Evolutionary conservation across 805 yeast species (phyloP).

Genomic region (Wickerhamiella bombiphila): DNA sequence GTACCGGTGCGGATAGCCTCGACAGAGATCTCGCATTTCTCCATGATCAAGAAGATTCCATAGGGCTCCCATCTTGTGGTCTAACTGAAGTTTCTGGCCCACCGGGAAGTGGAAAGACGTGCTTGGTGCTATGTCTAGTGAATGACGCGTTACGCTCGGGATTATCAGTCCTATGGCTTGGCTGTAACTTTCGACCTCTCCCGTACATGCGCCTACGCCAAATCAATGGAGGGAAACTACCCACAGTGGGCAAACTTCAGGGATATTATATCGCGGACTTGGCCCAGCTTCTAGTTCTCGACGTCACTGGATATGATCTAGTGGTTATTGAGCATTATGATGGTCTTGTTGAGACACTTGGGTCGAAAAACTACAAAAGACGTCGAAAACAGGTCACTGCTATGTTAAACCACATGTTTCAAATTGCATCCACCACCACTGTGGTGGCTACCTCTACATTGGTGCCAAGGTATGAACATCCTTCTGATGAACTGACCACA

Average conservation of each 20-base stretch:
- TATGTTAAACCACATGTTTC: not conserved
- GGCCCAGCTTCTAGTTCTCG: constrained; percentile 13
- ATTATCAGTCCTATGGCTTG: constrained; percentile 16
- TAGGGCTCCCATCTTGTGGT: constrained; percentile 8
- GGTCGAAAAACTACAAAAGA: constrained; percentile 1
- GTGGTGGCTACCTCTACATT: constrained; percentile 3
- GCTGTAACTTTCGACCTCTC: constrained; percentile 12
- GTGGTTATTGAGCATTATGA: constrained; percentile 16
- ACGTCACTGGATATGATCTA: constrained; percentile 20
- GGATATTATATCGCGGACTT: constrained; percentile 4
- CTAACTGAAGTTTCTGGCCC: constrained; percentile 20
- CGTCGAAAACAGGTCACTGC: not conserved
- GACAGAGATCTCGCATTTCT: constrained; percentile 8
- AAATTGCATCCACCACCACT: not conserved
- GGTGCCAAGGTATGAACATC: not conserved
- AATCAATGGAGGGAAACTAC: constrained; percentile 7
- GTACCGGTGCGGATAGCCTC: constrained; percentile 5
- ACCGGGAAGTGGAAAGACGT: constrained; percentile 21
- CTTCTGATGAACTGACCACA: not conserved
- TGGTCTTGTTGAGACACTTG: constrained; percentile 2
- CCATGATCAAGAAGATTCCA: not conserved
- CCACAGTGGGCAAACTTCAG: constrained; percentile 3
- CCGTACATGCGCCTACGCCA: constrained; percentile 14
- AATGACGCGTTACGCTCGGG: constrained; percentile 15
- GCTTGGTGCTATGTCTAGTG: constrained; percentile 14